These are phyloP conservation scores for Wickerhamiella kazuoi DNA, from an alignment of 805 yeast species.

Conservation along the genomic window DNA sequence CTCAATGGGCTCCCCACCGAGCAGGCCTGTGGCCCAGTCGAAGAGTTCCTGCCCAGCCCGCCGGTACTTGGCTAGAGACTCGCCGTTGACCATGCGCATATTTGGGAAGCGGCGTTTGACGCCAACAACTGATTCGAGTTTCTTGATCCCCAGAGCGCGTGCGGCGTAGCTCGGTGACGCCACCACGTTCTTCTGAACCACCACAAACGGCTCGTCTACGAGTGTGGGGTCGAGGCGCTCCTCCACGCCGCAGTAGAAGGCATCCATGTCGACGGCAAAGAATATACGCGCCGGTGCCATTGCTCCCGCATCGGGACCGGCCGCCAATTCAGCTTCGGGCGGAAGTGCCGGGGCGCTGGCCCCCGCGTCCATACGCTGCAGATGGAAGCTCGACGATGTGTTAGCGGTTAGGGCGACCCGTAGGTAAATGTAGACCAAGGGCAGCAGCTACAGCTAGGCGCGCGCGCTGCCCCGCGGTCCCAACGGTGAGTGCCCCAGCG, in stretches of 20 bases:
- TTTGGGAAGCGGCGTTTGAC: constrained; percentile 13
- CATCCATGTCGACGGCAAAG: constrained; percentile 19
- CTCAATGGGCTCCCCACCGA: constrained; percentile 14
- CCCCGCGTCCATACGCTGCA: no score
- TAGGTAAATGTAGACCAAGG: no score
- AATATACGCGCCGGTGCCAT: constrained; percentile 4
- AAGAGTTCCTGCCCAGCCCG: constrained; percentile 17
- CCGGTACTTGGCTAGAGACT: constrained; percentile 16
- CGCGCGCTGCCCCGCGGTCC: no score
- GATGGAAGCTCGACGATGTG: no score
- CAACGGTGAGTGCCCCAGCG: no score
- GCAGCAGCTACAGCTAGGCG: no score
- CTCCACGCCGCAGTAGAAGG: constrained; percentile 22
- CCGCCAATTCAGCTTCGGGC: no score
- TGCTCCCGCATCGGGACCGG: no score
- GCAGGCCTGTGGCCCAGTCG: constrained; percentile 10
- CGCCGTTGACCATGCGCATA: constrained; percentile 18
- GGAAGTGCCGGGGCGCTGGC: no score
- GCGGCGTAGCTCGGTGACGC: constrained; percentile 21
- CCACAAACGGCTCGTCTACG: constrained; percentile 17
- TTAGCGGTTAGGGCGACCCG: no score
- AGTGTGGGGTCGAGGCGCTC: constrained; percentile 15
- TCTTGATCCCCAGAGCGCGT: constrained; percentile 16
- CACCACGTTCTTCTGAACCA: constrained; percentile 17
- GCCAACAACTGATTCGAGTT: constrained; percentile 10